A percentile compares a stretch with the other conserved stretches of the same genome.
Evolutionary conservation across 2,329 filamentous ascomycete species (phyloP).

Genomic region (Thelonectria olida): DNA sequence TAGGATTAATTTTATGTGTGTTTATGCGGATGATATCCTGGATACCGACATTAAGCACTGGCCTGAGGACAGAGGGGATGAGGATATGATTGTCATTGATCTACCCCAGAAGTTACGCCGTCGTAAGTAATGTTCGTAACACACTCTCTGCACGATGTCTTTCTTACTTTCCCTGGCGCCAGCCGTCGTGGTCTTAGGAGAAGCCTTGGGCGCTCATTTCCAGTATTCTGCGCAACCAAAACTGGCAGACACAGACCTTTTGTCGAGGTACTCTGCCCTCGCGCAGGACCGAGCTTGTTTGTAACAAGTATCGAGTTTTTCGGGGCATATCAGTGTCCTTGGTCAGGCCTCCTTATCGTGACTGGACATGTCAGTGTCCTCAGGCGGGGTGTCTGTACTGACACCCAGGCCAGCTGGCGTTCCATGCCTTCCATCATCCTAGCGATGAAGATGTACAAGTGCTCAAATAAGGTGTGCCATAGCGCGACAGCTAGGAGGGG

Average conservation of each 20-base stretch:
- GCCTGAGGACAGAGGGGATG: slow-evolving; percentile 6
- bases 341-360: too few species aligned
- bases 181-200: slow-evolving; percentile 27
- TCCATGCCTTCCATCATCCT: too few species aligned
- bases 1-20: slow-evolving; percentile 32
- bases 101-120: slow-evolving; percentile 24
- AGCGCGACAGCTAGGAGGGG: too few species aligned
- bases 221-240: slow-evolving; percentile 24
- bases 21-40: slow-evolving; percentile 28
- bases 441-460: too few species aligned
- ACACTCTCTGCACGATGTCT: fast-evolving
- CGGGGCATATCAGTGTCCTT: too few species aligned
- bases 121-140: slow-evolving; percentile 14
- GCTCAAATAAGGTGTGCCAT: too few species aligned
- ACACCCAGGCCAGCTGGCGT: too few species aligned
- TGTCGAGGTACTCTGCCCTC: slow-evolving; percentile 24
- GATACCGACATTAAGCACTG: slow-evolving; percentile 13
- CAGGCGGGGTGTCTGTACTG: too few species aligned
- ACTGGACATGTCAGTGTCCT: too few species aligned
- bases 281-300: slow-evolving; percentile 13
- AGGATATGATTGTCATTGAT: slow-evolving; percentile 20
- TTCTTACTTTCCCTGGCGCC: neutral
- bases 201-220: slow-evolving; percentile 27
- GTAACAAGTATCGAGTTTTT: too few species aligned
- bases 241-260: slow-evolving; percentile 19